phyloP scores from a whole-genome alignment of 176 grass and related monocot species.

The Metroxylon sagu region DNA sequence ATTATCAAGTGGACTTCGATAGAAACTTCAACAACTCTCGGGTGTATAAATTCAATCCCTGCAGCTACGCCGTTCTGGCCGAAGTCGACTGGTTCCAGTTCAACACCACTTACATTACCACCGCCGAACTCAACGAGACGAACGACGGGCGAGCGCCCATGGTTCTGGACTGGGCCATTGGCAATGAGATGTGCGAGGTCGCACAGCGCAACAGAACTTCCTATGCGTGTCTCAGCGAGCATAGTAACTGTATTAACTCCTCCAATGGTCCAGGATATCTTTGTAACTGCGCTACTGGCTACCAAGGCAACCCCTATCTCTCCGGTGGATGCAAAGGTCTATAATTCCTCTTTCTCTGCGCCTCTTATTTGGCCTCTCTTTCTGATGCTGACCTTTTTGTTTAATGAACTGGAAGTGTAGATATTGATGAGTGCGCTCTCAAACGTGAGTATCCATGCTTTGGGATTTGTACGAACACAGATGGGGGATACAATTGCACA shows the following conservation, averaged over 20 bases:
- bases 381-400: no score
- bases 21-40: conserved; percentile 21
- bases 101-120: conserved; percentile 33
- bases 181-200: conserved; percentile 23
- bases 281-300: conserved; percentile 6
- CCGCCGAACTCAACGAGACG: not conserved
- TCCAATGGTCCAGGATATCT: conserved; percentile 17
- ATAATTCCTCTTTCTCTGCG: no score
- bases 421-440: no score
- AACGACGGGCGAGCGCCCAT: conserved; percentile 24
- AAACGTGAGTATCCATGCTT: no score
- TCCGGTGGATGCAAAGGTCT: not conserved
- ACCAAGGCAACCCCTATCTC: not conserved
- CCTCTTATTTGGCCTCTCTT: no score
- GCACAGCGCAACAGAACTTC: not conserved
- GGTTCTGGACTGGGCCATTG: conserved; percentile 62
- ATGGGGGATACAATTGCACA: no score
- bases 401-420: no score
- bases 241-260: conserved; percentile 4
- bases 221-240: conserved; percentile 21
- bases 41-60: conserved; percentile 12
- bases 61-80: conserved; percentile 54
- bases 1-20: conserved; percentile 30
- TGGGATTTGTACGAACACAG: no score
- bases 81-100: conserved; percentile 51